phyloP scores from a whole-genome alignment of 2,329 filamentous ascomycete species.

The Aspergillus versicolor region DNA sequence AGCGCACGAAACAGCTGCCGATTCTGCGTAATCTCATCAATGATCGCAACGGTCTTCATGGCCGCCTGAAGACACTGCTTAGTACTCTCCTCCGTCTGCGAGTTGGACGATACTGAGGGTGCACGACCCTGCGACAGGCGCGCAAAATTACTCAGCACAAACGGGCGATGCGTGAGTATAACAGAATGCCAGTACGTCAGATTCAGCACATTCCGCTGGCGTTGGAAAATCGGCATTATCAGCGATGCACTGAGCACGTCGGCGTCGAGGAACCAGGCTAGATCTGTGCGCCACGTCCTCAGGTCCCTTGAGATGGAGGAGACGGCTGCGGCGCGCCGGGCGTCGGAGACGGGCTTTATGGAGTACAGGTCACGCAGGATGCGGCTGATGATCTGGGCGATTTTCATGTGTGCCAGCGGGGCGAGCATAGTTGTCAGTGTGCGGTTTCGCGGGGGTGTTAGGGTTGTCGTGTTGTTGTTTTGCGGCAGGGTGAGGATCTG shows the following conservation, averaged over 20 bases:
- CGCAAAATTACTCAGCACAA: slow-evolving; percentile 12
- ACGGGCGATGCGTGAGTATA: slow-evolving; percentile 42
- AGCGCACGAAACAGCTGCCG: background rate
- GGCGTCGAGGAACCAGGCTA: slow-evolving; percentile 39
- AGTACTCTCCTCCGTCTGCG: background rate
- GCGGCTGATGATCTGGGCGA: slow-evolving; percentile 2
- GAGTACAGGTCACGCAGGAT: slow-evolving; percentile 7
- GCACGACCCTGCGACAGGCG: background rate
- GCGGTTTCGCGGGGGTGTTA: background rate
- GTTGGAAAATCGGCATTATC: slow-evolving; percentile 42
- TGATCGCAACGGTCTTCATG: background rate
- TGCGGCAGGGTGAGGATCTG: background rate
- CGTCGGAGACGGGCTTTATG: slow-evolving; percentile 9
- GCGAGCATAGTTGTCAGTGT: background rate
- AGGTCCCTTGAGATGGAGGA: slow-evolving; percentile 32
- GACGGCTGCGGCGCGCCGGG: slow-evolving; percentile 20
- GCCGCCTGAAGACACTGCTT: background rate
- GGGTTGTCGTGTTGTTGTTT: background rate
- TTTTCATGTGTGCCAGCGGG: background rate
- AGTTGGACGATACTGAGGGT: no score
- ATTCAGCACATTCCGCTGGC: slow-evolving; percentile 45
- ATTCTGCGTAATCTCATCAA: slow-evolving; percentile 4
- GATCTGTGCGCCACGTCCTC: slow-evolving; percentile 34
- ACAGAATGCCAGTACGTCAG: slow-evolving; percentile 46
- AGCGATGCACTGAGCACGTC: slow-evolving; percentile 27